Conservation (phyloP, 2,329 filamentous ascomycete genomes). For the Microascus cirrosus region DNA sequence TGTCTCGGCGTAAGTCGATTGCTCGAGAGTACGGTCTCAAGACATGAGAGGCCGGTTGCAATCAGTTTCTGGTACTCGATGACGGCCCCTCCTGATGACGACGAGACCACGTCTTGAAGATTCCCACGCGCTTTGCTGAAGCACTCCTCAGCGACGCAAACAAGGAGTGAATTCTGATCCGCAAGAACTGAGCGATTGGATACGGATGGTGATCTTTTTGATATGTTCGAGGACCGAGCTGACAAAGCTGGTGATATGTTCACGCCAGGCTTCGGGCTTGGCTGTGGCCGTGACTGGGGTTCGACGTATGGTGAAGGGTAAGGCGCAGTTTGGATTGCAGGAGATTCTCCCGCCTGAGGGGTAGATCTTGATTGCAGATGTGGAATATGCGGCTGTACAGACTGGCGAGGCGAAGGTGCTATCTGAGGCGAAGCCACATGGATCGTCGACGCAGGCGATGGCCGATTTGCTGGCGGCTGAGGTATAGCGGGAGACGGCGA, state of each 20-base stretch:
- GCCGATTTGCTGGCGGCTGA: not conserved
- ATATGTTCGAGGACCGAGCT: conserved; percentile 25
- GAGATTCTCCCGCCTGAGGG: conserved; percentile 5
- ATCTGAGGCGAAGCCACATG: not conserved
- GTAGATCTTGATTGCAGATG: not conserved
- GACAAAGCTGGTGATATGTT: conserved; percentile 29
- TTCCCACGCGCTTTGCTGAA: conserved; percentile 49
- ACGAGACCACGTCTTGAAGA: conserved; percentile 34
- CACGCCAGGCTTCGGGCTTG: conserved; percentile 25
- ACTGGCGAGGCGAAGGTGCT: not conserved
- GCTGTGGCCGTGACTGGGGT: conserved; percentile 17
- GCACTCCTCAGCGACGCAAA: conserved; percentile 68
- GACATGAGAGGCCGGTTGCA: conserved; percentile 59
- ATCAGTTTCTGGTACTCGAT: conserved; percentile 59
- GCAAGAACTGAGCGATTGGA: conserved; percentile 27
- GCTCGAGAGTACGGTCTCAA: conserved; percentile 57
- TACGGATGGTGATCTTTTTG: conserved; percentile 28
- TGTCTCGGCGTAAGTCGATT: conserved; percentile 49
- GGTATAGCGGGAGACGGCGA: not conserved
- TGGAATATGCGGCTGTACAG: conserved; percentile 1
- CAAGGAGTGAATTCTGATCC: conserved; percentile 47
- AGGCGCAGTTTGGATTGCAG: conserved; percentile 10
- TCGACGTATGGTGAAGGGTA: not conserved
- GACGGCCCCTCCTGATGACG: conserved; percentile 32
- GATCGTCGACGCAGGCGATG: not conserved